phyloP scores from a whole-genome alignment of 768 basidiomycete genomes.

The Xerocomellus intermedius region DNA sequence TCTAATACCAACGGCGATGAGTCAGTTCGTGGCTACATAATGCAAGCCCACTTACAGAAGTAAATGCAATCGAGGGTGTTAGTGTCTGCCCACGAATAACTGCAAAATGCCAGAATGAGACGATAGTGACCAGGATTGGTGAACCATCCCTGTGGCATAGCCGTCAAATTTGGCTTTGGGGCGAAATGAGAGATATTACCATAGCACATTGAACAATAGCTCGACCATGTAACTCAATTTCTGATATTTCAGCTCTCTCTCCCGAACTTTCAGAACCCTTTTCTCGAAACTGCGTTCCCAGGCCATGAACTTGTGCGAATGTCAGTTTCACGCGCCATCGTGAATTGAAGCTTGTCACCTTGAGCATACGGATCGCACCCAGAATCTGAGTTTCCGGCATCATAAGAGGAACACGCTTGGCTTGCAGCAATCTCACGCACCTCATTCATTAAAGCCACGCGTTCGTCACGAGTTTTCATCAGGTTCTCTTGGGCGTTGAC shows the following conservation, averaged over 20 bases:
- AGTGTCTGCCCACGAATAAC: slow-evolving; percentile 65
- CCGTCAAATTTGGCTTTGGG: neutral
- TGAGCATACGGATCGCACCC: slow-evolving; percentile 89
- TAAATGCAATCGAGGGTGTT: slow-evolving; percentile 86
- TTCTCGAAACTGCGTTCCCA: slow-evolving; percentile 90
- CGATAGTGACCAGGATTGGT: slow-evolving; percentile 58
- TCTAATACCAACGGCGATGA: slow-evolving; percentile 24
- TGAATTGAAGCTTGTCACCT: slow-evolving; percentile 35
- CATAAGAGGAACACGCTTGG: neutral
- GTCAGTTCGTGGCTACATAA: neutral
- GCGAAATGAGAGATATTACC: slow-evolving; percentile 33
- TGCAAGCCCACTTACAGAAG: slow-evolving; percentile 42
- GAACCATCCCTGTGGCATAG: slow-evolving; percentile 37
- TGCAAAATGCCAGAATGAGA: slow-evolving; percentile 70
- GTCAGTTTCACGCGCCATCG: neutral
- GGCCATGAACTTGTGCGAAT: slow-evolving; percentile 73
- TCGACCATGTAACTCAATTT: slow-evolving; percentile 87
- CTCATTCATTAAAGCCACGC: slow-evolving; percentile 91
- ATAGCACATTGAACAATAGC: slow-evolving; percentile 56
- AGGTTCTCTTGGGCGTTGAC: slow-evolving; percentile 77
- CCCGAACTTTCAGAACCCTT: slow-evolving; percentile 67
- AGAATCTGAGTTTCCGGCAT: slow-evolving; percentile 48
- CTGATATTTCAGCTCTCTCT: slow-evolving; percentile 81
- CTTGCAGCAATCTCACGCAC: slow-evolving; percentile 22
- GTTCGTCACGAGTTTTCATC: slow-evolving; percentile 90